A percentile compares a stretch with the other conserved stretches of the same genome.
Conservation (phyloP, 2,329 filamentous ascomycete species). For the Lomentospora prolificans region DNA sequence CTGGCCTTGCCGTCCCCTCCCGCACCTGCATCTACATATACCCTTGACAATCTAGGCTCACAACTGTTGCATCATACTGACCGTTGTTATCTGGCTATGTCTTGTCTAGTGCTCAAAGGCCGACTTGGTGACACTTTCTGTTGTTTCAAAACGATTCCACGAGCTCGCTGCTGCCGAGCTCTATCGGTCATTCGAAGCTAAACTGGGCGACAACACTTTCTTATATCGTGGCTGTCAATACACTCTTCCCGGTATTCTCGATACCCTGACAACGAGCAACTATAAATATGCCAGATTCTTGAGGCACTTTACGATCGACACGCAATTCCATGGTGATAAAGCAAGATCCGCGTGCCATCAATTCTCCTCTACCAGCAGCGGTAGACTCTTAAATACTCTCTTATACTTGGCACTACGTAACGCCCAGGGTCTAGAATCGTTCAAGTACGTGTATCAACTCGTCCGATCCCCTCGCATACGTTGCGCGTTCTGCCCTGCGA, state of each 20-base stretch:
- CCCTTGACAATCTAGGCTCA: no score
- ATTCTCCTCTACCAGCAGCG: slow-evolving; percentile 45
- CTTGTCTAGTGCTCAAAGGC: slow-evolving; percentile 33
- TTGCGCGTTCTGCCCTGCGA: neutral
- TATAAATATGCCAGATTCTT: slow-evolving; percentile 53
- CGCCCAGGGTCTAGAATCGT: slow-evolving; percentile 43
- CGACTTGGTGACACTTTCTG: slow-evolving; percentile 47
- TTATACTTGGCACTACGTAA: slow-evolving; percentile 46
- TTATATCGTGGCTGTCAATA: slow-evolving; percentile 44
- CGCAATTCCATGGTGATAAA: slow-evolving; percentile 39
- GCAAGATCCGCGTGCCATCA: slow-evolving; percentile 43
- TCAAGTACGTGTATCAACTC: slow-evolving; percentile 32
- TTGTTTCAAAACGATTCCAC: slow-evolving; percentile 48
- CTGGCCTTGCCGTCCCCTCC: neutral
- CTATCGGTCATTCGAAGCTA: slow-evolving; percentile 50
- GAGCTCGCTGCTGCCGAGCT: slow-evolving; percentile 47
- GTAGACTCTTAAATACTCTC: slow-evolving; percentile 55
- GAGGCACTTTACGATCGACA: slow-evolving; percentile 45
- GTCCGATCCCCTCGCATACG: neutral
- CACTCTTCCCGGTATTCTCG: slow-evolving; percentile 45
- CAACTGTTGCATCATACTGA: no score
- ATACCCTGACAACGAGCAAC: slow-evolving; percentile 53
- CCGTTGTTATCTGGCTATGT: no score
- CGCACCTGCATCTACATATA: no score
- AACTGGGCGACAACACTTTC: slow-evolving; percentile 50